Base-by-base conservation (phyloP, 352 stramenopile species). In the Hyaloperonospora brassicae region DNA sequence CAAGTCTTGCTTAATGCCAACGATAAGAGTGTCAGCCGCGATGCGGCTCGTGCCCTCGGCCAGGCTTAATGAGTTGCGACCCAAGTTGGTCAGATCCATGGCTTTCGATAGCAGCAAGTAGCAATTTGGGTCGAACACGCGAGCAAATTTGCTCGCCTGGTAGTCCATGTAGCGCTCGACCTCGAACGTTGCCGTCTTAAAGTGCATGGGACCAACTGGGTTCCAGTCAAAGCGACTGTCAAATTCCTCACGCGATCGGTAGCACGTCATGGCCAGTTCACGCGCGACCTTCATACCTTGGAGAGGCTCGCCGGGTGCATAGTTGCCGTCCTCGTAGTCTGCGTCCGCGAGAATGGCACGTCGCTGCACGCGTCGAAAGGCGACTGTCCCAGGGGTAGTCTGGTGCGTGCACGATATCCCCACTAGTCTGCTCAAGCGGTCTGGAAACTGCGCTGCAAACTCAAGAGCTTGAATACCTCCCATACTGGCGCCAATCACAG, bases 131-230 rank as follows among this genome's bases (percentile, higher is more conserved):
- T 95, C 86, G 52, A 83, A 94, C 21, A 81, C 53, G 8, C 80
- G 79, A 24, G 84, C 83, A 50, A 95, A 95, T 59, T 93, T 93
- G 56, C 62, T 77, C 31, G 77, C 84, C 57, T 95, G 81, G 67
- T 95, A 91, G 53, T 90, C 76, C 83, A 95, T 90, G 75, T 95
- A 95, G 48, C 70, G 85, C 66, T 95, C 86, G 0, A 95, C 83
- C 27, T 95, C 86, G 43, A 95, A 95, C 11, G 81, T 93, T 12
- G 74, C 54, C n/a, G 70, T 68, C 55, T 79, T 84, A 50, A 91
- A 90, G 39, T 91, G 70, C 59, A 73, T 72, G 12, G 64, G 62
- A 2, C 78, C 79, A 3, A 70, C 87, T 0, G 84, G 84, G 46
- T 89, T 84, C 86, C 84, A 95, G 62, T 94, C 77, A 57, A 95